Evolutionary conservation across 495 filamentous ascomycete species (phyloP).

Genomic region (Penicillium desertorum): DNA sequence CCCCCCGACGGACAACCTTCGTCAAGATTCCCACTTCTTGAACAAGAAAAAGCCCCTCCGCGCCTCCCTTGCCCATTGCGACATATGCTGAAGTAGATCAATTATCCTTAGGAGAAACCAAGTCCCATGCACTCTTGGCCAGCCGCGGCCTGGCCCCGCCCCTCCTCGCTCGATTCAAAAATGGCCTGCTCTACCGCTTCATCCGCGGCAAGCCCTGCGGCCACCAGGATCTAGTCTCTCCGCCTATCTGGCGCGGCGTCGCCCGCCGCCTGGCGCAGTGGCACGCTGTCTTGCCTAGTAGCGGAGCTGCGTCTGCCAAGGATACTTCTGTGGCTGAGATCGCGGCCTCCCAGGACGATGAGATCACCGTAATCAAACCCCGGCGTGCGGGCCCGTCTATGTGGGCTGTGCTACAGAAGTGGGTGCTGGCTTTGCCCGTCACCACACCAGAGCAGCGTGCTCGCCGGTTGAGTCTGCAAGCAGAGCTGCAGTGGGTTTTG

Average conservation of each 20-base stretch:
- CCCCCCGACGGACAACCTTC: slow-evolving; percentile 17
- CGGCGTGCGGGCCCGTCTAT: slow-evolving; percentile 71
- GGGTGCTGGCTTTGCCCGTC: slow-evolving; percentile 82
- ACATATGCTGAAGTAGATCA: slow-evolving; percentile 41
- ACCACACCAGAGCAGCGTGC: slow-evolving; percentile 62
- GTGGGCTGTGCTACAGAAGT: slow-evolving; percentile 94
- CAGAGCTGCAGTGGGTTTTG: slow-evolving; percentile 69
- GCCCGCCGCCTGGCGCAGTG: slow-evolving; percentile 83
- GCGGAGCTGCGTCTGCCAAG: slow-evolving; percentile 11
- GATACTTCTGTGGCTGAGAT: slow-evolving; percentile 29
- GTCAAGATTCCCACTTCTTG: slow-evolving; percentile 26
- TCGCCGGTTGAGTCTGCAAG: slow-evolving; percentile 66
- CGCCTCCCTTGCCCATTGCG: slow-evolving; percentile 33
- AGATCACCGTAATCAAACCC: slow-evolving; percentile 57
- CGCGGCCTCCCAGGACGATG: slow-evolving; percentile 21
- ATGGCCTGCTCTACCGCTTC: slow-evolving; percentile 93
- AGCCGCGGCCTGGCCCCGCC: slow-evolving; percentile 77
- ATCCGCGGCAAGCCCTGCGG: slow-evolving; percentile 76
- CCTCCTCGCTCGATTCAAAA: slow-evolving; percentile 89
- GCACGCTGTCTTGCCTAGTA: slow-evolving; percentile 71
- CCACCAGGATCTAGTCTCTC: slow-evolving; percentile 71
- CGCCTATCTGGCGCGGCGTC: slow-evolving; percentile 75
- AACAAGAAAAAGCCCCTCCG: slow-evolving; percentile 6
- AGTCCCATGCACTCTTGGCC: slow-evolving; percentile 72
- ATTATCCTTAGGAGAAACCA: slow-evolving; percentile 59